These are phyloP conservation scores for Penicillium mononematosum DNA, from an alignment of 495 filamentous ascomycete species.

Conservation along the genomic window DNA sequence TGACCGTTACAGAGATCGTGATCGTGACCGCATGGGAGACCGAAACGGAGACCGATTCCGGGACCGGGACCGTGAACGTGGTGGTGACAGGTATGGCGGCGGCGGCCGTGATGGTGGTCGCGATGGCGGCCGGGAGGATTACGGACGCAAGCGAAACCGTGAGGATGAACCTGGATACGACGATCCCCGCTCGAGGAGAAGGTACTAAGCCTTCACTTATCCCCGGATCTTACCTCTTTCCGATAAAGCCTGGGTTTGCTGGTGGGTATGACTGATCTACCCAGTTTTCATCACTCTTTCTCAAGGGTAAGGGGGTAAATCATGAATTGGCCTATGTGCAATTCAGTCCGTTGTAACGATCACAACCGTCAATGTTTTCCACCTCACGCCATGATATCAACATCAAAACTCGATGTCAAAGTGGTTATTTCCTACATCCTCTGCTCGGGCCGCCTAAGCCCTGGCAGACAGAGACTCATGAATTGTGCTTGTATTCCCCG, in stretches of 20 bases:
- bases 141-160: conserved; percentile 56
- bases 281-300: conserved; percentile 49
- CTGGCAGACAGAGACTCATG: conserved; percentile 9
- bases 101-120: conserved; percentile 35
- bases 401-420: conserved; percentile 5
- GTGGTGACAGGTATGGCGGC: conserved; percentile 32
- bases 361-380: conserved; percentile 6
- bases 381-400: conserved; percentile 7
- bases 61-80: conserved; percentile 55
- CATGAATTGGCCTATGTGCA: conserved; percentile 14
- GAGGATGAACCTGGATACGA: conserved; percentile 61
- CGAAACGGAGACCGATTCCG: conserved; percentile 33
- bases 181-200: conserved; percentile 74
- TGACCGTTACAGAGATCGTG: conserved; percentile 51
- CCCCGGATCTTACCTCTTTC: conserved; percentile 20
- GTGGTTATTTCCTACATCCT: conserved; percentile 6
- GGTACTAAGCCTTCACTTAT: conserved; percentile 57
- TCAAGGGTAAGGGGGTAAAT: conserved; percentile 60
- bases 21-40: conserved; percentile 18
- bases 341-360: conserved; percentile 9
- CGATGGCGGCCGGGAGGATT: conserved; percentile 62
- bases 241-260: conserved; percentile 39
- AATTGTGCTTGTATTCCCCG: conserved; percentile 24
- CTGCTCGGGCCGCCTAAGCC: conserved; percentile 14
- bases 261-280: conserved; percentile 51